Base-by-base conservation (phyloP, 768 basidiomycete species). In the Leucocoprinus birnbaumii region DNA sequence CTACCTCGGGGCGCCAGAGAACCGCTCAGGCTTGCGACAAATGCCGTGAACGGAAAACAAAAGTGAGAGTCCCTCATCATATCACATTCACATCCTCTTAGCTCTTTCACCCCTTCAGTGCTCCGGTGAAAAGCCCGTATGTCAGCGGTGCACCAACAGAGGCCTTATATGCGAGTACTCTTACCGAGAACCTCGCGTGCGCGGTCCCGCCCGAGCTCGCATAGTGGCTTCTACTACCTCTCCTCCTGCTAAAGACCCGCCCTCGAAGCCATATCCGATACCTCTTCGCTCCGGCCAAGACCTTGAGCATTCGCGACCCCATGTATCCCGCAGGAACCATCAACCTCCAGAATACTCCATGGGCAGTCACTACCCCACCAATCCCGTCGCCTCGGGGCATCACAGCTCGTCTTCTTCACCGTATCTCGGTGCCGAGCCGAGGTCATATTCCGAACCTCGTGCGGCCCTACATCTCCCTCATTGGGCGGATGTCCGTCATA, bases 21-120 rank as follows among this genome's bases (percentile, higher is more conserved):
- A 81, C 78, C 14, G 67, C 74, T 0, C 79, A 80, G 55, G 82
- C 82, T 19, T 84, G 82, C 61, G 77, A 80, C 55, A 80, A 79
- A 62, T 84, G 82, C 61, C 69, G 82, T 16, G 75, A 77, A 55
- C 71, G 82, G 22, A 84, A 84, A 67, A 81, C 80, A 7, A 83
- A 83, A 72, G 83, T 80, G 56, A 37, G 70, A 22, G 37, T 37
- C 24, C 9, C 19, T 5, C 10, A 27, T 45, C 25, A 25, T 24
- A 27, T 13, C 46, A 34, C 27, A 49, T 21, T 13, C 26, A 24
- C 48, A 27, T 24, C 37, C 18, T 42, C 31, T 24, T 22, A 56
- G 35, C 31, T 45, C 21, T 18, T 31, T 14, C 22, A 27, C 18
- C 14, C 47, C 38, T 37, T 13, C 59, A 84, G 83, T 84, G 83